Conservation (phyloP, 345 rosid species). For the Lagerstroemia speciosa region DNA sequence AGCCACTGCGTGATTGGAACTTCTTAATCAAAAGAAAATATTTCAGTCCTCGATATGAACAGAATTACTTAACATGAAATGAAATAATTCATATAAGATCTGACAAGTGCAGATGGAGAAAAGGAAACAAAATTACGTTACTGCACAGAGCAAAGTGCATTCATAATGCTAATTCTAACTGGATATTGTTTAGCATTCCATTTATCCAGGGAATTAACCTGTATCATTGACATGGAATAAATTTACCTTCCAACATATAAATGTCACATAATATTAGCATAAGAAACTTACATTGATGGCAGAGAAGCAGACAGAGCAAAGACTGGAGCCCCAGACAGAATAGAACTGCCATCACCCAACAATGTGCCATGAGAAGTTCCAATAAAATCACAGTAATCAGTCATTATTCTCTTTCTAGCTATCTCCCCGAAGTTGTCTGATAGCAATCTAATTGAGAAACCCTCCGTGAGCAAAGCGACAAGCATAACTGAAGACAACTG, state of each 20-base stretch:
- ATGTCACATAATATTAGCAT: background rate
- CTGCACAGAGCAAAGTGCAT: background rate
- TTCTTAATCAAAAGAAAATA: background rate
- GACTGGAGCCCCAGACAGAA: slow-evolving; percentile 43
- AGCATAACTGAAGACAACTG: slow-evolving; percentile 38
- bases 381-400: slow-evolving; percentile 48
- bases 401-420: slow-evolving; percentile 43
- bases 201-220: background rate
- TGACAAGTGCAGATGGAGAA: background rate
- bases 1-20: background rate
- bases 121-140: background rate
- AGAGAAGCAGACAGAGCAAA: slow-evolving; percentile 59
- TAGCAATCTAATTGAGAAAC: slow-evolving; percentile 57
- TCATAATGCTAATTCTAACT: background rate
- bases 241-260: background rate
- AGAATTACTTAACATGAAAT: background rate
- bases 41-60: background rate
- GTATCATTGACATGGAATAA: background rate
- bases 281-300: slow-evolving; percentile 55
- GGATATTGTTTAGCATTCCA: background rate
- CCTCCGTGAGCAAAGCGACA: slow-evolving; percentile 63
- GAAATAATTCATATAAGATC: background rate
- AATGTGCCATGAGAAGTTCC: slow-evolving; percentile 32
- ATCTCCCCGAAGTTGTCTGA: slow-evolving; percentile 35
- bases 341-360: slow-evolving; percentile 23